These are phyloP conservation scores for Fusarium nematophilum DNA, from an alignment of 2,329 filamentous ascomycete genomes.

Conservation along the genomic window DNA sequence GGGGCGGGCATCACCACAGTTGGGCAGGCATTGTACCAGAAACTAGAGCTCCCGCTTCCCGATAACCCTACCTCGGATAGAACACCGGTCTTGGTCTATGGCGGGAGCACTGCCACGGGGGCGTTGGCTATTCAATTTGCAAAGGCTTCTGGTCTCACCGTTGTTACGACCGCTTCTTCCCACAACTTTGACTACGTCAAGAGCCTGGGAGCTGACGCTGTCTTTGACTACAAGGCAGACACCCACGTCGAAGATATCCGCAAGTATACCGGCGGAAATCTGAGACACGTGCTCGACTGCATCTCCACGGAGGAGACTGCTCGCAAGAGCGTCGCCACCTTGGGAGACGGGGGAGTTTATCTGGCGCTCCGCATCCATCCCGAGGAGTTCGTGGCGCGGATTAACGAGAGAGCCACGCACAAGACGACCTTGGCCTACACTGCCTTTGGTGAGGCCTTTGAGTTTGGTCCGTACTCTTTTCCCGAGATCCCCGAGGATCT, in stretches of 20 bases:
- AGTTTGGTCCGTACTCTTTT: too few species aligned
- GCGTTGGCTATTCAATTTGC: slow-evolving; percentile 13
- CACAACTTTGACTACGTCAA: slow-evolving; percentile 23
- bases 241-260: background rate
- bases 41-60: slow-evolving; percentile 41
- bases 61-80: background rate
- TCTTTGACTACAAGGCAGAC: slow-evolving; percentile 12
- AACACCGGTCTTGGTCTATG: slow-evolving; percentile 8
- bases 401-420: too few species aligned
- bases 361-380: too few species aligned
- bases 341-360: too few species aligned
- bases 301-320: too few species aligned
- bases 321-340: too few species aligned
- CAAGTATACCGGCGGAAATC: background rate
- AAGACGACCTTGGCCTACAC: too few species aligned
- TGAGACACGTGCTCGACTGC: slow-evolving; percentile 2
- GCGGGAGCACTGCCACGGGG: slow-evolving; percentile 11
- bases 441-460: too few species aligned
- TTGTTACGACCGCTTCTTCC: slow-evolving; percentile 13
- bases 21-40: slow-evolving; percentile 60
- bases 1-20: slow-evolving; percentile 56
- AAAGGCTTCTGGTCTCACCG: background rate
- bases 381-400: too few species aligned
- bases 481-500: too few species aligned
- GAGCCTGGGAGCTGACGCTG: slow-evolving; percentile 11